phyloP scores from a whole-genome alignment of 257 asterid species.

The Penstemon newberryi region DNA sequence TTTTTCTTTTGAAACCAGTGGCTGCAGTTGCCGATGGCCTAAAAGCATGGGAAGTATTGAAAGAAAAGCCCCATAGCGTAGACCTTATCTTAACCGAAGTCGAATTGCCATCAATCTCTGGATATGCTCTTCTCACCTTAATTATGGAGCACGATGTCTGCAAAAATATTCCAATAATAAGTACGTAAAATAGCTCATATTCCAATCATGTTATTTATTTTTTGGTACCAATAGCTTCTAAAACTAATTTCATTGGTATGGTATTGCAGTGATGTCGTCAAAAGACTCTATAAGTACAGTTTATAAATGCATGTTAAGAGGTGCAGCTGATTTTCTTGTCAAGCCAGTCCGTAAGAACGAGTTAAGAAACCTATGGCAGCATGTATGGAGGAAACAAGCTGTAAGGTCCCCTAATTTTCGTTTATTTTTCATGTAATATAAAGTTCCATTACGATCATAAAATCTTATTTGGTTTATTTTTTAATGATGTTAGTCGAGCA shows the following conservation, averaged over 20 bases:
- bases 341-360: constrained; percentile 91
- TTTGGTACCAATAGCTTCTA: background rate
- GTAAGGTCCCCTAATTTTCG: constrained; percentile 44
- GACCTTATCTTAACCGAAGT: constrained; percentile 93
- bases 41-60: constrained; percentile 92
- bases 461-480: constrained; percentile 22
- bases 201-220: background rate
- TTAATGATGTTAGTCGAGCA: constrained; percentile 48
- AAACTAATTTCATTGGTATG: constrained; percentile 17
- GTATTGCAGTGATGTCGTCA: constrained; percentile 87
- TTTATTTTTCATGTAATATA: constrained; percentile 8
- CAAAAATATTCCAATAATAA: constrained; percentile 93
- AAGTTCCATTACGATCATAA: constrained; percentile 13
- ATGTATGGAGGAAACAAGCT: constrained; percentile 95
- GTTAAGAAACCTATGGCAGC: constrained; percentile 97
- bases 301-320: constrained; percentile 92
- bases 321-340: constrained; percentile 94
- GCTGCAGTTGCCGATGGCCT: constrained; percentile 89
- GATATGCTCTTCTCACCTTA: constrained; percentile 90
- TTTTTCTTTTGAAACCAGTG: constrained; percentile 47
- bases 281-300: constrained; percentile 88
- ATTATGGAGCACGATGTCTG: constrained; percentile 89
- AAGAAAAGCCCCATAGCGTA: constrained; percentile 56
- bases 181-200: constrained; percentile 40
- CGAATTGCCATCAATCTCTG: constrained; percentile 93